Evolutionary conservation across 257 asterid species (phyloP).

Genomic region (Nicotiana tomentosiformis): DNA sequence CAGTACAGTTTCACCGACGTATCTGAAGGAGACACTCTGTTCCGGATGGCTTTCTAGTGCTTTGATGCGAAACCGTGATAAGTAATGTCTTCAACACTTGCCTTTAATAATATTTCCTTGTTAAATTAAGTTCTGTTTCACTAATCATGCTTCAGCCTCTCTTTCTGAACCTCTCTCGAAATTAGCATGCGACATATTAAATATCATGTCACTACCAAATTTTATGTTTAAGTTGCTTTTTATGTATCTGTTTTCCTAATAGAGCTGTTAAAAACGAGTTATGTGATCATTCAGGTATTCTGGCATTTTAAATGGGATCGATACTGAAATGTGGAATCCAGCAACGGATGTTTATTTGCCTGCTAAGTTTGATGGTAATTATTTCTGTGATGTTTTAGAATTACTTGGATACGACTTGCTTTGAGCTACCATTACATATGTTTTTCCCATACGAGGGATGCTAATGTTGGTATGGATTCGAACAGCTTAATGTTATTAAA

Average conservation of each 20-base stretch:
- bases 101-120: neutral
- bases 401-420: neutral
- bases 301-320: slow-evolving; percentile 81
- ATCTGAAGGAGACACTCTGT: slow-evolving; percentile 80
- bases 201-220: neutral
- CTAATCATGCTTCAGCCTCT: neutral
- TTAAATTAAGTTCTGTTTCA: slow-evolving; percentile 1
- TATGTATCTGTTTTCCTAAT: neutral
- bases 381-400: slow-evolving; percentile 7
- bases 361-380: slow-evolving; percentile 71
- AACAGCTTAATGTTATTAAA: neutral
- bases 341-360: slow-evolving; percentile 74
- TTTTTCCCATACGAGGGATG: neutral
- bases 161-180: neutral
- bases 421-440: neutral
- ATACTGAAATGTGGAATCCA: slow-evolving; percentile 82
- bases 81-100: slow-evolving; percentile 40
- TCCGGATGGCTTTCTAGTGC: slow-evolving; percentile 90
- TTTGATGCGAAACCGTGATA: slow-evolving; percentile 61
- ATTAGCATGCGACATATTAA: neutral
- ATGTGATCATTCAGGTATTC: slow-evolving; percentile 46
- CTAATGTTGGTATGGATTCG: neutral
- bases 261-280: neutral
- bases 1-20: slow-evolving; percentile 93
- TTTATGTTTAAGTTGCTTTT: neutral